phyloP scores from a whole-genome alignment of 2,329 filamentous ascomycete genomes.

The Coleophoma cylindrospora region DNA sequence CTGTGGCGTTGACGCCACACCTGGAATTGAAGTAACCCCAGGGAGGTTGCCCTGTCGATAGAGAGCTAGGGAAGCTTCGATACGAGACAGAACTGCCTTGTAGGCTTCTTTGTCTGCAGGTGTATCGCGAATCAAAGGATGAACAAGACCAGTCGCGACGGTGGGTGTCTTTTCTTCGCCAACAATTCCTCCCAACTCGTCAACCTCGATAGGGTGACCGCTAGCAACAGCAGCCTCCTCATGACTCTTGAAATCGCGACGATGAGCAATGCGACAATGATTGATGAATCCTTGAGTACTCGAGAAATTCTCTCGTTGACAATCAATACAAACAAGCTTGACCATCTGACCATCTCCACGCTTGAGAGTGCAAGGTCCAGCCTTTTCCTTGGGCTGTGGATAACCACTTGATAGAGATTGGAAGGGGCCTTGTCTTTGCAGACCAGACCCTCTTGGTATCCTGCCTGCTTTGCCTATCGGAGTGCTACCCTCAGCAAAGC shows the following conservation, averaged over 20 bases:
- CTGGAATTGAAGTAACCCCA: conserved; percentile 40
- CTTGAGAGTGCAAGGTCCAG: conserved; percentile 78
- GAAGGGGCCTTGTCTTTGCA: conserved; percentile 47
- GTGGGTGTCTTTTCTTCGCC: conserved; percentile 33
- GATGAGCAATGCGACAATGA: conserved; percentile 94
- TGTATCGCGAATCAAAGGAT: conserved; percentile 56
- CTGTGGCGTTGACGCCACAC: conserved; percentile 14
- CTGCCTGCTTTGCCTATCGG: conserved; percentile 40
- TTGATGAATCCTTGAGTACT: conserved; percentile 99
- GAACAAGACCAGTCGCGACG: conserved; percentile 44
- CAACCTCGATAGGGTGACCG: conserved; percentile 73
- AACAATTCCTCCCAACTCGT: conserved; percentile 47
- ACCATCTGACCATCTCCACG: conserved; percentile 82
- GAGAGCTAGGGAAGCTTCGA: conserved; percentile 47
- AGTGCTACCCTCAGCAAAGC: conserved; percentile 50
- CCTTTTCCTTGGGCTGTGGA: conserved; percentile 71
- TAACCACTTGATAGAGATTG: conserved; percentile 68
- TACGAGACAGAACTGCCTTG: conserved; percentile 43
- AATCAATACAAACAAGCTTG: conserved; percentile 86
- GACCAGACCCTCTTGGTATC: conserved; percentile 49
- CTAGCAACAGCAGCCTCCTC: conserved; percentile 88
- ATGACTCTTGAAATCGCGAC: conserved; percentile 89
- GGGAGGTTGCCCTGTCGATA: conserved; percentile 47
- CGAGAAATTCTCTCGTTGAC: conserved; percentile 84
- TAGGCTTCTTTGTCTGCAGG: conserved; percentile 48